Evolutionary conservation across 129 eudicot species (phyloP).

Genomic region (Logfia minima): DNA sequence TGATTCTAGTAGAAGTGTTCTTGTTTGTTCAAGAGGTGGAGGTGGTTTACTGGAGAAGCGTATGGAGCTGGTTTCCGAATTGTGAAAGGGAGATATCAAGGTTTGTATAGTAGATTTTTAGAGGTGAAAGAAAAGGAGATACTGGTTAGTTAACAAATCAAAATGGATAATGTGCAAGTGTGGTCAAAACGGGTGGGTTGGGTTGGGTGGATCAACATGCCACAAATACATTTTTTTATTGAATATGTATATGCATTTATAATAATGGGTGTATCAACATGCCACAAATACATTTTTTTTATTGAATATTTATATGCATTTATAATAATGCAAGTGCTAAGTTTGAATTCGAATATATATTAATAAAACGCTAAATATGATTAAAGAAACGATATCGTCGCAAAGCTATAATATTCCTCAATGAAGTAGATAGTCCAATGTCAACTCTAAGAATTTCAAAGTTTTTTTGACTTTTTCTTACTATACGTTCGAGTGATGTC

Average conservation of each 20-base stretch:
- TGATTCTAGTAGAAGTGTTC: constrained; percentile 52
- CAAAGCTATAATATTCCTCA: neutral
- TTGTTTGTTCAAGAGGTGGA: constrained; percentile 97
- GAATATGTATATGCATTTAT: too few species aligned
- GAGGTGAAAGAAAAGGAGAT: neutral
- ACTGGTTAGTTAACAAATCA: neutral
- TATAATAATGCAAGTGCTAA: neutral
- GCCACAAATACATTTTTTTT: neutral
- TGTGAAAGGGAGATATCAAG: constrained; percentile 78
- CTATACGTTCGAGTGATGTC: neutral
- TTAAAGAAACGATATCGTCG: neutral
- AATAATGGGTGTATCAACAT: neutral
- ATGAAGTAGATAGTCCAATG: neutral
- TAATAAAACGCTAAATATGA: neutral
- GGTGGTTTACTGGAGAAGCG: constrained; percentile 90
- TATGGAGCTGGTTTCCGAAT: constrained; percentile 87
- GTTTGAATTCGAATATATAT: too few species aligned
- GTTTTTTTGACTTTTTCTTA: neutral
- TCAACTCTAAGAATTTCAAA: neutral
- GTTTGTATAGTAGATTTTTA: constrained; percentile 32
- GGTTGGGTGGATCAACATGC: neutral
- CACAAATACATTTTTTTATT: too few species aligned
- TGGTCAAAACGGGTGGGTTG: neutral
- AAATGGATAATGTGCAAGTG: neutral
- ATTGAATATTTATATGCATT: neutral